These are phyloP conservation scores for Lithospermum erythrorhizon DNA, from an alignment of 257 asterid genomes.

Conservation along the genomic window DNA sequence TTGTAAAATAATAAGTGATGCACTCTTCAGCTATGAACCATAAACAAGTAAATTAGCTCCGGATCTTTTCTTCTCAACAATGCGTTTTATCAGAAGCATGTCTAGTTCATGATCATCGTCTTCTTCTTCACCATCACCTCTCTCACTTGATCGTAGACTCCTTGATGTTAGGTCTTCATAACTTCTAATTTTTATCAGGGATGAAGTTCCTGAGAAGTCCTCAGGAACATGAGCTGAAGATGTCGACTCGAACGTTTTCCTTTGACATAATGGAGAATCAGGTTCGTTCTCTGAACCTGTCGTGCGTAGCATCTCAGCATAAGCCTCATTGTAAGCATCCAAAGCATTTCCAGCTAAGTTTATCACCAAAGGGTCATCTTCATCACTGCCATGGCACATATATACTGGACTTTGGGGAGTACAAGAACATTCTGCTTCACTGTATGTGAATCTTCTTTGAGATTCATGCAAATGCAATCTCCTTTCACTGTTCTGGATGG, in stretches of 20 bases:
- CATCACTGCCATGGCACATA: slow-evolving; percentile 11
- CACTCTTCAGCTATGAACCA: neutral
- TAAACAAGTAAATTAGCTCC: slow-evolving; percentile 1
- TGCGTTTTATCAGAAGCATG: slow-evolving; percentile 27
- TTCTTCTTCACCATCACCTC: slow-evolving; percentile 24
- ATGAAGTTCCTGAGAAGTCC: slow-evolving; percentile 4
- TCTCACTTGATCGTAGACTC: slow-evolving; percentile 16
- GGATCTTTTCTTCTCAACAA: slow-evolving; percentile 29
- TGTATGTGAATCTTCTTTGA: slow-evolving; percentile 18
- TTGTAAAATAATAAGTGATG: neutral
- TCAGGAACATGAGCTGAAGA: slow-evolving; percentile 5
- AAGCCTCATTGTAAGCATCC: slow-evolving; percentile 5
- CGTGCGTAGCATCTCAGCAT: slow-evolving; percentile 6
- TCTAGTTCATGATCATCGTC: slow-evolving; percentile 28
- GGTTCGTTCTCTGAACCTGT: slow-evolving; percentile 11
- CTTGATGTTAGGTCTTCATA: slow-evolving; percentile 11
- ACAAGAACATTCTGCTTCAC: slow-evolving; percentile 23
- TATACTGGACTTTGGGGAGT: slow-evolving; percentile 22
- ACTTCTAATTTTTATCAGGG: neutral
- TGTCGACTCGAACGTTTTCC: slow-evolving; percentile 3
- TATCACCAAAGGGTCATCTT: slow-evolving; percentile 4
- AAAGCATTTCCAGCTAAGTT: slow-evolving; percentile 4
- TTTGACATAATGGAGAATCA: neutral
- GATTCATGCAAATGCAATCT: slow-evolving; percentile 17
- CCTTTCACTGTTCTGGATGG: slow-evolving; percentile 24